phyloP scores from a whole-genome alignment of 371 early-diverging fungal species.

The Rhizopus stolonifer region DNA sequence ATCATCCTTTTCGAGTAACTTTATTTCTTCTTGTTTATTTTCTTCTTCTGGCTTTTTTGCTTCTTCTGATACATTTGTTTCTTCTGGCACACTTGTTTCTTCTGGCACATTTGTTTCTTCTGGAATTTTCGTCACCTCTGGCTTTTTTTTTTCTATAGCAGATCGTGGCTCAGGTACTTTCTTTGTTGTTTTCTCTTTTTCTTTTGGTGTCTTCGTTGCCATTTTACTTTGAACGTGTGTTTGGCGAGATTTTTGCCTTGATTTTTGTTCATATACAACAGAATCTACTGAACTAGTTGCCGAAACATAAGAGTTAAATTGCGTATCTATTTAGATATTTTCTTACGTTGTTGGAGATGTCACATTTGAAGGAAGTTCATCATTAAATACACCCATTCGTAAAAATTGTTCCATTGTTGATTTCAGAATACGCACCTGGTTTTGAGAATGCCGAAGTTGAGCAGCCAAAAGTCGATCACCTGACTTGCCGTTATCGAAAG shows the following conservation, averaged over 20 bases:
- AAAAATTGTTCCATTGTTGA: conserved; percentile 49
- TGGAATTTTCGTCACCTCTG: not conserved
- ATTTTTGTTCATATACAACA: conserved; percentile 2
- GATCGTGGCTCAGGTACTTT: no score
- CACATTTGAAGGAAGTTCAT: conserved; percentile 14
- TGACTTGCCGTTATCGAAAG: not conserved
- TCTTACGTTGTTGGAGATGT: conserved; percentile 20
- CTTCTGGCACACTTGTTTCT: not conserved
- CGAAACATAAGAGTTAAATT: not conserved
- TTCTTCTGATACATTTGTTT: not conserved
- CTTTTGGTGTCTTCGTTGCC: not conserved
- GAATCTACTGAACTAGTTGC: conserved; percentile 18
- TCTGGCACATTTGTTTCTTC: no score
- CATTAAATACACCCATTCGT: conserved; percentile 42
- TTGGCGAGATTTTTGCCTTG: not conserved
- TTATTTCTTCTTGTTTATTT: not conserved
- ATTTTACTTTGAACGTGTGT: not conserved
- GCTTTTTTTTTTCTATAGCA: not conserved
- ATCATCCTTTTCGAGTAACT: no score
- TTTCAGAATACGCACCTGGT: conserved; percentile 40
- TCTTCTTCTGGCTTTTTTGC: conserved; percentile 24
- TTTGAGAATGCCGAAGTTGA: conserved; percentile 39
- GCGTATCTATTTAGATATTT: not conserved
- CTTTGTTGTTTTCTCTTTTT: not conserved
- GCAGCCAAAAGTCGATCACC: conserved; percentile 13